Conservation (phyloP, 257 asterid species). For the Handroanthus guayacan region DNA sequence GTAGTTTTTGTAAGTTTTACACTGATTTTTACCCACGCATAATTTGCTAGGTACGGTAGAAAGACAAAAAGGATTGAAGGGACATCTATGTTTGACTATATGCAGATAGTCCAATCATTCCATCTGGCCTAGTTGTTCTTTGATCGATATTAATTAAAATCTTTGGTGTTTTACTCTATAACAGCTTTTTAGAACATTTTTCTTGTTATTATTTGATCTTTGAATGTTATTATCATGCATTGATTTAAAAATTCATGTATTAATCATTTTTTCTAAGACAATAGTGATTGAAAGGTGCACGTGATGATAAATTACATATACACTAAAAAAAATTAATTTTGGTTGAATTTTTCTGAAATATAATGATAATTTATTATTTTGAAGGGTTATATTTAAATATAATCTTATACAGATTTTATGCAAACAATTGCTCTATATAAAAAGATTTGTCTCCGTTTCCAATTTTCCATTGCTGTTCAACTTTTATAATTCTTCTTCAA, state of each 20-base stretch:
- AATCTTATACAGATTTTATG: background rate
- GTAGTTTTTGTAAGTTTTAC: conserved; percentile 14
- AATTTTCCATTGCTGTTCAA: too few species aligned
- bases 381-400: background rate
- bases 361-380: background rate
- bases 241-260: too few species aligned
- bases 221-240: too few species aligned
- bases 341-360: too few species aligned
- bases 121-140: conserved; percentile 20
- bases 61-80: background rate
- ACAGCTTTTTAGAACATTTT: background rate
- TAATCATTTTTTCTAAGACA: too few species aligned
- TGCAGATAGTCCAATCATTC: conserved; percentile 12
- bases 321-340: too few species aligned
- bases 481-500: too few species aligned
- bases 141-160: background rate
- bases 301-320: too few species aligned
- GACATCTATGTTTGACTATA: conserved; percentile 32
- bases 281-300: too few species aligned
- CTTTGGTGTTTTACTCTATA: background rate
- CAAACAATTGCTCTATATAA: too few species aligned
- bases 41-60: background rate
- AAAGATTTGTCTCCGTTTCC: too few species aligned
- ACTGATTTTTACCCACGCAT: conserved; percentile 7
- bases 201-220: background rate